Evolutionary conservation across 345 rosid species (phyloP).

Genomic region (Lepidium aucheri): DNA sequence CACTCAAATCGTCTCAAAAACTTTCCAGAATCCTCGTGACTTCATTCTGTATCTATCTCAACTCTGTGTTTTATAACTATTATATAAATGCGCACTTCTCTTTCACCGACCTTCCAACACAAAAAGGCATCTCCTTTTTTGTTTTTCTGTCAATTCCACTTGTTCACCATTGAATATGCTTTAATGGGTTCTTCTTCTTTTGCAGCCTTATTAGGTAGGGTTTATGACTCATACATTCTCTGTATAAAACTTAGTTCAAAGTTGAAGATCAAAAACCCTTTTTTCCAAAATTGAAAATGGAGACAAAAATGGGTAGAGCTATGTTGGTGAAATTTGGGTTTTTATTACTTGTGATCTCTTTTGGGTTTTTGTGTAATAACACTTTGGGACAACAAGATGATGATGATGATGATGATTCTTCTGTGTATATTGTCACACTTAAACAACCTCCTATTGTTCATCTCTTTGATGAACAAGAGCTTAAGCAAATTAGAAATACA

Average conservation of each 20-base stretch:
- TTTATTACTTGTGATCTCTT: conserved; percentile 24
- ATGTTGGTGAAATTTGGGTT: conserved; percentile 26
- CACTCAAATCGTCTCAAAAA: neutral
- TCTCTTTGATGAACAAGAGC: conserved; percentile 30
- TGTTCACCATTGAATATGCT: conserved; percentile 20
- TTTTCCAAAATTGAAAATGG: too few relatives aligned
- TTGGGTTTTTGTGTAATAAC: conserved; percentile 26
- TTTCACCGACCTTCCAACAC: conserved; percentile 30
- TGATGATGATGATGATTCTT: conserved; percentile 39
- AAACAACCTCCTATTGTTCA: conserved; percentile 56
- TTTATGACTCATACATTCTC: conserved; percentile 2
- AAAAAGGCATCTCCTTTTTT: conserved; percentile 18
- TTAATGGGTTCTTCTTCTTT: conserved; percentile 22
- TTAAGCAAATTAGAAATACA: conserved; percentile 20
- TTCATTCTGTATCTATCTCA: neutral
- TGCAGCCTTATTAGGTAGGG: conserved; percentile 13
- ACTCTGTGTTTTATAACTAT: neutral
- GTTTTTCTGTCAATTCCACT: conserved; percentile 18
- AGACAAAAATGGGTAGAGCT: conserved; percentile 29
- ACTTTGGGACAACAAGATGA: conserved; percentile 29
- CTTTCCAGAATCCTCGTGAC: neutral
- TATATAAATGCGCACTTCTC: conserved; percentile 23
- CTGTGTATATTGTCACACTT: conserved; percentile 77
- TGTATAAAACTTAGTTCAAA: conserved; percentile 2
- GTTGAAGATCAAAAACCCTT: neutral